Evolutionary conservation across 345 rosid genomes (phyloP).

Genomic region (Salix viminalis): DNA sequence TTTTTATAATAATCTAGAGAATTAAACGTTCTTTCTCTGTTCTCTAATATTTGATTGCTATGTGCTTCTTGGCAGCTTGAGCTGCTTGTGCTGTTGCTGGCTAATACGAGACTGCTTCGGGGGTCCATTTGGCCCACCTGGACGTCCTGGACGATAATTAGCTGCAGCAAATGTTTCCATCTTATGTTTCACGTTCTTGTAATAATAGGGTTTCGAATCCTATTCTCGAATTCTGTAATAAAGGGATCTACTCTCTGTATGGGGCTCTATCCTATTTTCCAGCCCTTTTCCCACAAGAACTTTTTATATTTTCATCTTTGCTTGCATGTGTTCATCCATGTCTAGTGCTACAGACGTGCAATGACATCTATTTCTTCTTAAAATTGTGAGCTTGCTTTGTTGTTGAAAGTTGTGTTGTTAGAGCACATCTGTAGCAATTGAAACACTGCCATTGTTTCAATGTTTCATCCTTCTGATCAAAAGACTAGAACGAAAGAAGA

Average conservation of each 20-base stretch:
- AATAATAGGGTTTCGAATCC: neutral
- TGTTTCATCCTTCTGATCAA: too few relatives aligned
- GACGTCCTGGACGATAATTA: constrained; percentile 26
- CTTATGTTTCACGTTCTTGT: too few relatives aligned
- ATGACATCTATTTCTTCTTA: neutral
- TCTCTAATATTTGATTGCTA: neutral
- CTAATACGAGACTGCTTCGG: constrained; percentile 53
- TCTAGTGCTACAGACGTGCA: neutral
- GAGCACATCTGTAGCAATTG: too few relatives aligned
- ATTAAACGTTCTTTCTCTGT: too few relatives aligned
- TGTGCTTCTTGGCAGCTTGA: constrained; percentile 35
- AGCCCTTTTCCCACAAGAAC: neutral
- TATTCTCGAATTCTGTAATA: too few relatives aligned
- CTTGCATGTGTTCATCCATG: neutral
- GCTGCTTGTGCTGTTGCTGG: constrained; percentile 55
- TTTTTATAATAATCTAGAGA: too few relatives aligned
- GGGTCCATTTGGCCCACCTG: constrained; percentile 37
- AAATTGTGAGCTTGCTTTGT: too few relatives aligned
- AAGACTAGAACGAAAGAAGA: too few relatives aligned
- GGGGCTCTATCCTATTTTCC: neutral
- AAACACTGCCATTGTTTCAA: too few relatives aligned
- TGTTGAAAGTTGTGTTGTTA: too few relatives aligned
- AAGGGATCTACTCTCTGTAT: too few relatives aligned
- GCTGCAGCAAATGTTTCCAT: neutral
- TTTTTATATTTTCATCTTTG: neutral